Base-by-base conservation (phyloP, 169 alveolate species). In the Cryptosporidium felis region DNA sequence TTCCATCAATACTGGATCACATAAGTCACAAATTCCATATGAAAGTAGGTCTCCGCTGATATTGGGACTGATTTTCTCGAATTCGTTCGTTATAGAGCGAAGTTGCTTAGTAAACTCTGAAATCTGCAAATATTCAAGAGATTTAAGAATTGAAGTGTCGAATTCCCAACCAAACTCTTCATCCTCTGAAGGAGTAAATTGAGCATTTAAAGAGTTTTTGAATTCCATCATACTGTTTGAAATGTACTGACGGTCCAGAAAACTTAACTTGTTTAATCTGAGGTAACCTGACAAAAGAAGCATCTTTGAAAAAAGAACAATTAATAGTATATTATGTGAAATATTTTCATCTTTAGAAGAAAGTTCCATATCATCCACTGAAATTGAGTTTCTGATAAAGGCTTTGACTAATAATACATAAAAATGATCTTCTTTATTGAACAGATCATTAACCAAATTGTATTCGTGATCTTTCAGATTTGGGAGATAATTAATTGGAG, bases 91-190 rank as follows among this genome's bases (percentile, higher is more conserved):
- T 14, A 74, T 0, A 26, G 45, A 49, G n/a, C 65, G 51, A 10
- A 74, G 42, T 18, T 74, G 85, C 40, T 74, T 74, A 18, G 34
- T 23, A 53, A 59, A 36, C 56, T 74, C 85, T 30, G 66, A 53
- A 42, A 74, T 36, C 51, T 14, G 56, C 16, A 74, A 45, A 18
- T 51, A 74, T 74, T 74, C 85, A 2, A 74, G 40, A 5, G 85
- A 74, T 56, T 74, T 74, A 8, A 49, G 56, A 1, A 56, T 40
- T 3, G 65, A 28, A 10, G 46, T 3, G 4, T 5, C 44, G 36
- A 74, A 74, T 12, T 36, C 47, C 85, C 85, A 74, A n/a, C 36
- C 40, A 23, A 53, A 49, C 36, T 38, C 14, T 21, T 38, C 36
- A 10, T n/a, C 8, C 18, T 21, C 53, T 14, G 16, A 41, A 10